phyloP scores from a whole-genome alignment of 2,329 filamentous ascomycete species.

The Exophiala lecanii-corni region DNA sequence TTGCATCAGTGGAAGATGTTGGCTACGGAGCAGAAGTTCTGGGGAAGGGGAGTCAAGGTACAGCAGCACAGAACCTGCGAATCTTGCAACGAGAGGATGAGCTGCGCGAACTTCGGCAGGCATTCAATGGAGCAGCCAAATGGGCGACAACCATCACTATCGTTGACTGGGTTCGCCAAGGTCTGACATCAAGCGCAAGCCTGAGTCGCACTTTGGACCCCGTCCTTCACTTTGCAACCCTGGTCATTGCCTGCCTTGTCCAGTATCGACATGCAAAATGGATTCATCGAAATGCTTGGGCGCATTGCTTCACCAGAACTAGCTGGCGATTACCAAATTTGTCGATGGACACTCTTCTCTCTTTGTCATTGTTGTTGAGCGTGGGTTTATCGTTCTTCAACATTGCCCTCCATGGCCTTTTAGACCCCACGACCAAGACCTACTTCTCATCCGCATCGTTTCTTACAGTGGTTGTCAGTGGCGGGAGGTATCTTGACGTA shows the following conservation, averaged over 20 bases:
- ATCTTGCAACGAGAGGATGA: conserved; percentile 11
- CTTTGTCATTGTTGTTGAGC: conserved; percentile 13
- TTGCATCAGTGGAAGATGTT: conserved; percentile 9
- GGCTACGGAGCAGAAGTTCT: conserved; percentile 14
- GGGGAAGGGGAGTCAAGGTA: neutral
- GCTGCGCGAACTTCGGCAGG: conserved; percentile 5
- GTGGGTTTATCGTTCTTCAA: conserved; percentile 17
- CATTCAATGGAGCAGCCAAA: conserved; percentile 15
- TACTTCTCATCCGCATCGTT: conserved; percentile 17
- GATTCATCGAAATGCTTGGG: conserved; percentile 17
- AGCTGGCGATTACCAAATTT: conserved; percentile 1
- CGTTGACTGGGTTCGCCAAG: conserved; percentile 6
- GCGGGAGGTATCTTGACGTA: conserved; percentile 14
- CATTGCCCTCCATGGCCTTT: conserved; percentile 6
- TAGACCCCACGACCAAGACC: conserved; percentile 4
- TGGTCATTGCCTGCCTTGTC: conserved; percentile 8
- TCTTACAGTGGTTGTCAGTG: conserved; percentile 13
- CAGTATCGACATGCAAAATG: conserved; percentile 9
- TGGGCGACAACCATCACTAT: conserved; percentile 1
- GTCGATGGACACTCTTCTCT: conserved; percentile 17
- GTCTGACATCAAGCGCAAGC: neutral
- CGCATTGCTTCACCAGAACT: conserved; percentile 1
- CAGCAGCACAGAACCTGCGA: conserved; percentile 9
- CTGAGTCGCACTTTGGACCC: neutral
- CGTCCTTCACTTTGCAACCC: neutral